Evolutionary conservation across 257 asterid genomes (phyloP), one percentile per base, ranked within the genome.

Genomic region (Rauvolfia tetraphylla): DNA sequence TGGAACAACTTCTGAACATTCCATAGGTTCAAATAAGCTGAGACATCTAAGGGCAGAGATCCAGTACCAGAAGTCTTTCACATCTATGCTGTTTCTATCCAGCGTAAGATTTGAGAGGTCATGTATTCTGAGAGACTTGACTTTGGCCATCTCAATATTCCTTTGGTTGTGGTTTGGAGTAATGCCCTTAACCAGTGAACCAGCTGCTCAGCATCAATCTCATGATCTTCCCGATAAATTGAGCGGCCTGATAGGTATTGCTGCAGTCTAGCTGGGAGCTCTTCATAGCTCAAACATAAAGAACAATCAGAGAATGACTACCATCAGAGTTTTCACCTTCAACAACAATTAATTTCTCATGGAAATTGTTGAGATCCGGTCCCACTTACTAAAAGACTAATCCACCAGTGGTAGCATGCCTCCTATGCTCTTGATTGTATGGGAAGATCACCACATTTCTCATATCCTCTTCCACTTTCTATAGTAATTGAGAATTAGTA

Each of bases 231-330:
- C 69, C 78, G 84, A 74, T 76, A 83, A 22, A 83, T 74, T 25
- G 84, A 77, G 63, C 80, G 74, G 58, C 82, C 77, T 41, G 80
- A 49, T 9, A 74, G 48, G 73, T 84, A 83, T 11, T 72, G 80
- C 58, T 80, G 80, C 44, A 80, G 66, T 36, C 34, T 51, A 56
- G 72, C 75, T 27, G 84, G 84, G 39, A 83, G 82, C 84, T 80
- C 84, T 65, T 83, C 84, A 72, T 80, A 83, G 54, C 84, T 80
- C 46, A 83, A 74, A 68, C 71, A 57, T 77, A 83, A 41, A 74
- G 82, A 36, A 78, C 80, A 49, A 83, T 74, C 29, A 80, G 82
- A 8, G 72, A 73, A 2, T 3, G 29, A 42, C 41, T 65, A 33
- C 56, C 75, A 33, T 74, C 77, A 18, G 71, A 29, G 49, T 10